phyloP scores from a whole-genome alignment of 2,329 filamentous ascomycete genomes.

The Aspergillus puulaauensis region DNA sequence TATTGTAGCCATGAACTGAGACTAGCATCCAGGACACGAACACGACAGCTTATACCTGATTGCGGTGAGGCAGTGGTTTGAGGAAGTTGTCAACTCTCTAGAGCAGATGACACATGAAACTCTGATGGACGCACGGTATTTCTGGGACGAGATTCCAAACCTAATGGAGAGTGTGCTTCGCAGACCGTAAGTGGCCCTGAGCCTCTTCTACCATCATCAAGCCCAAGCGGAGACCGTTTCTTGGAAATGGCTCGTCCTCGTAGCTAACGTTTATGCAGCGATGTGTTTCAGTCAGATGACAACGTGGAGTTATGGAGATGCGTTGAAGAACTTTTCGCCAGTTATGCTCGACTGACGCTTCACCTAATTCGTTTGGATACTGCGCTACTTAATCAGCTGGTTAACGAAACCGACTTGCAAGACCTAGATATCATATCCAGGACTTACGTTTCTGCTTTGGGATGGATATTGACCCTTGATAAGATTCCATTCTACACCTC shows the following conservation, averaged over 20 bases:
- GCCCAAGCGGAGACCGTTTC: neutral
- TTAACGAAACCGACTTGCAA: constrained; percentile 28
- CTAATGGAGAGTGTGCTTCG: constrained; percentile 42
- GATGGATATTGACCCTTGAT: constrained; percentile 34
- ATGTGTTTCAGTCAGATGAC: constrained; percentile 32
- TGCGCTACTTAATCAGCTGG: constrained; percentile 27
- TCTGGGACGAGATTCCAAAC: constrained; percentile 46
- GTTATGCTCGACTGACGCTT: constrained; percentile 40
- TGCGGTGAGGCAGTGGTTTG: constrained; percentile 45
- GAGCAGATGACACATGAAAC: constrained; percentile 35
- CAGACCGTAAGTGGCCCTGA: constrained; percentile 32
- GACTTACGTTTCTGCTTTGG: constrained; percentile 34
- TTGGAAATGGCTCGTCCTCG: neutral
- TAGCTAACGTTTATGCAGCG: constrained; percentile 20
- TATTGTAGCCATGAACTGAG: neutral
- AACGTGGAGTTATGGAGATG: constrained; percentile 28
- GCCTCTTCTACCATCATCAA: neutral
- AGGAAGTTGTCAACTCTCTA: constrained; percentile 34
- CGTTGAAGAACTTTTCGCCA: constrained; percentile 43
- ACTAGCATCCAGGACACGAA: constrained; percentile 25
- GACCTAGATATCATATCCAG: constrained; percentile 31
- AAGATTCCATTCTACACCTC: constrained; percentile 39
- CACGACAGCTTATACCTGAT: constrained; percentile 33
- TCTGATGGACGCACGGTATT: constrained; percentile 40
- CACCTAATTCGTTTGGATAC: constrained; percentile 44